Conservation (phyloP, 345 rosid species). For the Camelina laxa region DNA sequence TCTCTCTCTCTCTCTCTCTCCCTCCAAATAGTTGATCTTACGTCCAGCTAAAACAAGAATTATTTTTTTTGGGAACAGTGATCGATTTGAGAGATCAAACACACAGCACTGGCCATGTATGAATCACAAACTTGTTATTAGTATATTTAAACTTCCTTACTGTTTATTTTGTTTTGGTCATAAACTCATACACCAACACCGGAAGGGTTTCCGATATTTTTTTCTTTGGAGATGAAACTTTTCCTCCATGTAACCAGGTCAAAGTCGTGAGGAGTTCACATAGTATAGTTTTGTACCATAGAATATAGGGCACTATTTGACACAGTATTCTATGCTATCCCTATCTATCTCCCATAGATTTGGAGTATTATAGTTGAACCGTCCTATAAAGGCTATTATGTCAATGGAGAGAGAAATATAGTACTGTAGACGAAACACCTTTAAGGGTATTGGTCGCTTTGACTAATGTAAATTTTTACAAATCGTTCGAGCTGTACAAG, state of each 20-base stretch:
- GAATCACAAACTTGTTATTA: neutral
- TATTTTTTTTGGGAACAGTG: neutral
- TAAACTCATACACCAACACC: neutral
- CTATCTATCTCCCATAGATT: conserved; percentile 21
- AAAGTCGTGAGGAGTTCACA: neutral
- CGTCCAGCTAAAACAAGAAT: neutral
- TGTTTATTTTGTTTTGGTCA: neutral
- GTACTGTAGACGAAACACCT: neutral
- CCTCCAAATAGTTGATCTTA: too few relatives aligned
- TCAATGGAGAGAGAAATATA: conserved; percentile 17
- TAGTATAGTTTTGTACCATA: neutral
- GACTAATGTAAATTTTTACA: conserved; percentile 11
- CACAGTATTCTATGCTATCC: neutral
- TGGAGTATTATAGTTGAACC: conserved; percentile 34
- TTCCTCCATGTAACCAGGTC: neutral
- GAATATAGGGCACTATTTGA: too few relatives aligned
- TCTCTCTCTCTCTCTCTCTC: too few relatives aligned
- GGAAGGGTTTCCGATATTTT: neutral
- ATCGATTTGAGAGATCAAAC: too few relatives aligned
- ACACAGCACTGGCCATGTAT: neutral
- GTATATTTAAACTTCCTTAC: neutral
- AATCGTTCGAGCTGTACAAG: neutral
- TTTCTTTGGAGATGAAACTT: neutral
- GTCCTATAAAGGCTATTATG: conserved; percentile 12
- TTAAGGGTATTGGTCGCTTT: neutral